Base-by-base conservation (phyloP, 129 eudicot species). In the Arctium lappa region DNA sequence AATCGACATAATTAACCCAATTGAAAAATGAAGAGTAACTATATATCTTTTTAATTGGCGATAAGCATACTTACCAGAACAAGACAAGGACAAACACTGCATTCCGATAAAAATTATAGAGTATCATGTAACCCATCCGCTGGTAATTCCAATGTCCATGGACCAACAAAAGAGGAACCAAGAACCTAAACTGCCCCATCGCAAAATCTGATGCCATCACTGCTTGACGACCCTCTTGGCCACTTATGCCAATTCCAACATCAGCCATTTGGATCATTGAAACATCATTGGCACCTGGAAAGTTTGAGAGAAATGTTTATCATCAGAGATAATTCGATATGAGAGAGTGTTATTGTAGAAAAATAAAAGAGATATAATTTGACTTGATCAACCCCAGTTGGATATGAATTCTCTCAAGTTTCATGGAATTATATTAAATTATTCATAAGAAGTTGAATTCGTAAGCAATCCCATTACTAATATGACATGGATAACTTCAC, bases 101-200 rank as follows among this genome's bases (percentile, higher is more conserved):
- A 86, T 96, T 96, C 69, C 98, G 84, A 82, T 96, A 96, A 84
- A 96, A 96, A 78, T 96, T 96, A 88, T 96, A 96, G 42, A 96
- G 88, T 66, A 96, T 85, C 98, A 96, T 89, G 88, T 93, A 96
- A 81, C 94, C 91, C 90, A 96, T 92, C 9, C 99, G 89, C 82
- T 96, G 99, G 87, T 96, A 96, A 83, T 96, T 96, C 99, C 99
- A 96, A 83, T 96, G 99, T 80, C 99, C 99, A 85, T 96, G 99
- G 75, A 96, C 98, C 82, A 96, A 88, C 76, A 96, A 84, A 75
- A 96, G 90, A 27, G 97, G 94, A 82, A 90, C 97, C 88, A 96
- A 83, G 75, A 96, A 96, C 78, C 94, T 87, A 81, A 96, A 96
- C 79, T 96, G 98, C 37, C 99, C 99, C 99, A 96, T 93, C 1